Conservation (phyloP, 2,329 filamentous ascomycete species). For the Talaromyces sp. region DNA sequence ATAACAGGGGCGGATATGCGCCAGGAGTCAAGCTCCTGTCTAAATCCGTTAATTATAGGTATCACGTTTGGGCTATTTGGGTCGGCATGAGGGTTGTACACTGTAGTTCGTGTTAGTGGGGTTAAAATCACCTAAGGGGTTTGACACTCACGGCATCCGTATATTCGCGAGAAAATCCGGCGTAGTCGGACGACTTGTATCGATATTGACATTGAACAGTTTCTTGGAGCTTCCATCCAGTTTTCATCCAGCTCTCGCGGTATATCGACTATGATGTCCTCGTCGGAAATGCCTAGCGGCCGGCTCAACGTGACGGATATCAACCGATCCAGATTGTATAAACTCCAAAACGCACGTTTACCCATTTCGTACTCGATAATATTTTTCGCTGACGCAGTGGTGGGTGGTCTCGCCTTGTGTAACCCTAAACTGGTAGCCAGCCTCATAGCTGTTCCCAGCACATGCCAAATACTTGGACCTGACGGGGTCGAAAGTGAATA, state of each 20-base stretch:
- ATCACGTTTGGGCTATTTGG: slow-evolving; percentile 19
- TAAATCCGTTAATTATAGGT: slow-evolving; percentile 24
- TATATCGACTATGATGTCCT: slow-evolving; percentile 35
- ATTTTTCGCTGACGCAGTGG: slow-evolving; percentile 13
- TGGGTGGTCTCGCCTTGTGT: slow-evolving; percentile 25
- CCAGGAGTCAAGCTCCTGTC: slow-evolving; percentile 34
- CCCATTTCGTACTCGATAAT: slow-evolving; percentile 33
- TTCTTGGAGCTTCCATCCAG: slow-evolving; percentile 28
- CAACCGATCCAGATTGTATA: slow-evolving; percentile 39
- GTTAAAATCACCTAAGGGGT: neutral
- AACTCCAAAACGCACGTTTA: slow-evolving; percentile 39
- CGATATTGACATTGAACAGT: slow-evolving; percentile 33
- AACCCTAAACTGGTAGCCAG: slow-evolving; percentile 33
- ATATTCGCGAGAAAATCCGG: slow-evolving; percentile 34
- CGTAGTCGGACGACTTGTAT: slow-evolving; percentile 31
- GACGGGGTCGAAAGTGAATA: slow-evolving; percentile 34
- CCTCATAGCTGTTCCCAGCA: slow-evolving; percentile 32
- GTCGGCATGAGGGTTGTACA: slow-evolving; percentile 29
- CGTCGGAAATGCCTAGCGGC: slow-evolving; percentile 36
- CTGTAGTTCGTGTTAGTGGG: slow-evolving; percentile 15
- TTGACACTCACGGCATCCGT: slow-evolving; percentile 29
- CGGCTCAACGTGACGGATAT: slow-evolving; percentile 35
- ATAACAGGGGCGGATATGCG: slow-evolving; percentile 30
- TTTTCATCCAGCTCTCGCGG: slow-evolving; percentile 36
- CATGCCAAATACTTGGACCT: slow-evolving; percentile 35